A percentile compares a stretch with the other conserved stretches of the same genome.
Conservation (phyloP, 257 asterid genomes). For the Marsdenia floribunda region DNA sequence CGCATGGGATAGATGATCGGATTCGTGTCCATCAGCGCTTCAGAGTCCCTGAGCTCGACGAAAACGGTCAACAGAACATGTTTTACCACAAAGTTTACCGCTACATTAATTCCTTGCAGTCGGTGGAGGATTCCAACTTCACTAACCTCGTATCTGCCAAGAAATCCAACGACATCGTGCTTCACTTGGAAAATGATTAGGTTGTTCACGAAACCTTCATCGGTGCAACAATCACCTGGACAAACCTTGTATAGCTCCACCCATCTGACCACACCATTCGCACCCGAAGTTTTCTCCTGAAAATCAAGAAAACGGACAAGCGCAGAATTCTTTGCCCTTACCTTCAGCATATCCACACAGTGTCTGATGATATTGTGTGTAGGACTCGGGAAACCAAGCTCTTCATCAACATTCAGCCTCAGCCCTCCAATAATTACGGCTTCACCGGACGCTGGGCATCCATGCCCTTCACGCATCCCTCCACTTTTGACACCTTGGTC, state of each 20-base stretch:
- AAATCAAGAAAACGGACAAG: slow-evolving; percentile 47
- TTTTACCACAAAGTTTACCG: slow-evolving; percentile 44
- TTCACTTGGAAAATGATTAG: slow-evolving; percentile 45
- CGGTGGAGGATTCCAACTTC: slow-evolving; percentile 57
- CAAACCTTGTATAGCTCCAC: slow-evolving; percentile 22
- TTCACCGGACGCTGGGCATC: slow-evolving; percentile 44
- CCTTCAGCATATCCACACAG: slow-evolving; percentile 50
- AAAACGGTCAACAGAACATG: slow-evolving; percentile 44
- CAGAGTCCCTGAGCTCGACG: slow-evolving; percentile 56
- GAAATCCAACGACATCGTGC: slow-evolving; percentile 43
- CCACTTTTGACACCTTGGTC: slow-evolving; percentile 47
- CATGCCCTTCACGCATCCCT: slow-evolving; percentile 42
- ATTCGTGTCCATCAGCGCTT: slow-evolving; percentile 64
- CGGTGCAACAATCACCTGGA: slow-evolving; percentile 55
- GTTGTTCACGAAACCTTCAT: slow-evolving; percentile 43
- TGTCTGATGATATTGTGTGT: slow-evolving; percentile 50
- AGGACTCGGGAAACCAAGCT: slow-evolving; percentile 36
- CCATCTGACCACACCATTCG: background rate
- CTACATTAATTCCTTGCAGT: slow-evolving; percentile 46
- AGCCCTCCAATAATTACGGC: background rate
- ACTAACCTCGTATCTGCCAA: slow-evolving; percentile 52
- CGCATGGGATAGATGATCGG: slow-evolving; percentile 48
- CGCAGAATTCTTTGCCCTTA: slow-evolving; percentile 56
- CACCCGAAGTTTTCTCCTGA: slow-evolving; percentile 32
- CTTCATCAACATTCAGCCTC: slow-evolving; percentile 14